A percentile compares a stretch with the other conserved stretches of the same genome.
These are phyloP conservation scores for Lycium barbarum DNA, from an alignment of 257 asterid genomes.

Conservation along the genomic window DNA sequence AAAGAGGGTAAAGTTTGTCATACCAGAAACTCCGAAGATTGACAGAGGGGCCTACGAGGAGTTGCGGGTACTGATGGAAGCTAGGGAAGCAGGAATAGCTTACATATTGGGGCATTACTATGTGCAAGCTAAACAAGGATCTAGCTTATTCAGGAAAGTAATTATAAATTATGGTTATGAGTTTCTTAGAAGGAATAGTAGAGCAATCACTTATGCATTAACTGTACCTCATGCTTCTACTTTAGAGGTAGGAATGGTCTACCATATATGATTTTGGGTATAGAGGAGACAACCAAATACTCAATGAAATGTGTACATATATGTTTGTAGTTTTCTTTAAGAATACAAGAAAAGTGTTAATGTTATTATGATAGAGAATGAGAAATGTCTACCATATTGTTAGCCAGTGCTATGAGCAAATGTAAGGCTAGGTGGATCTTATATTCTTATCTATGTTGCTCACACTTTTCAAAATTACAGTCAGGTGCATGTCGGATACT, in stretches of 20 bases:
- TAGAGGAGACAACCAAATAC: background rate
- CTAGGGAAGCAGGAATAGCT: slow-evolving; percentile 82
- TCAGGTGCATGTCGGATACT: too few relatives aligned
- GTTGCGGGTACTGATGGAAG: slow-evolving; percentile 74
- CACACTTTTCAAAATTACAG: too few relatives aligned
- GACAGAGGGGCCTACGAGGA: slow-evolving; percentile 57
- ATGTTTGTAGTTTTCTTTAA: background rate
- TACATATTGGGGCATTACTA: slow-evolving; percentile 83
- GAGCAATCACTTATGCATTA: slow-evolving; percentile 65
- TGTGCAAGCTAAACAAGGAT: slow-evolving; percentile 79
- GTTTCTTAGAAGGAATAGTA: slow-evolving; percentile 80
- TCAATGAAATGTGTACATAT: slow-evolving; percentile 19
- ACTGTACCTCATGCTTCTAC: slow-evolving; percentile 88
- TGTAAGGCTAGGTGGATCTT: background rate
- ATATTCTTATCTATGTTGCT: too few relatives aligned
- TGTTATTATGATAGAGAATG: background rate
- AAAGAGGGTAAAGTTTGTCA: slow-evolving; percentile 72
- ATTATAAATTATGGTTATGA: slow-evolving; percentile 77
- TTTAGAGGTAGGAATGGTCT: slow-evolving; percentile 89
- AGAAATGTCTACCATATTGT: background rate
- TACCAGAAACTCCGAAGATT: slow-evolving; percentile 66
- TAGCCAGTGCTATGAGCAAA: background rate
- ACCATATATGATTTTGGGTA: slow-evolving; percentile 54
- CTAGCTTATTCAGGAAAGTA: slow-evolving; percentile 65
- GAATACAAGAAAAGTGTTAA: background rate